A percentile compares a stretch with the other conserved stretches of the same genome.
These are phyloP conservation scores for Acorus gramineus DNA, from an alignment of 106 monocot species.

Conservation along the genomic window DNA sequence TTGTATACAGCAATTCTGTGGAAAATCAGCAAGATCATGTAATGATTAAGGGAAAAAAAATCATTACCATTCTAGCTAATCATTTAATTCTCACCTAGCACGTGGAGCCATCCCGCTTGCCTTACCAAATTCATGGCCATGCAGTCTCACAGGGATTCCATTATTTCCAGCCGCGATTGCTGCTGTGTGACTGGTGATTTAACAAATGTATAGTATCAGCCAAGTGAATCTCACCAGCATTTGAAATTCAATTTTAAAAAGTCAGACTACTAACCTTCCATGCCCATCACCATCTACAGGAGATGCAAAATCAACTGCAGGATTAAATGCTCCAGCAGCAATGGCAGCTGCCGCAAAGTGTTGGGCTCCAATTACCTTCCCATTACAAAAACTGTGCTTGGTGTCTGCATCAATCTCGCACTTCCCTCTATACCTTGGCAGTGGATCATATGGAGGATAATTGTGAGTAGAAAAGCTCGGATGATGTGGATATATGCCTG, in stretches of 20 bases:
- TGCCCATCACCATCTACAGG: slow-evolving; percentile 99
- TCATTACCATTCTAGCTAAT: background rate
- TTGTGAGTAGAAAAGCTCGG: slow-evolving; percentile 76
- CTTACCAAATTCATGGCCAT: slow-evolving; percentile 86
- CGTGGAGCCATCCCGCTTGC: slow-evolving; percentile 99
- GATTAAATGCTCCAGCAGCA: slow-evolving; percentile 89
- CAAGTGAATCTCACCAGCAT: no score
- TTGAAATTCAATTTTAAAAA: no score
- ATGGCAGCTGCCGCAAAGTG: slow-evolving; percentile 96
- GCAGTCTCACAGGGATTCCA: slow-evolving; percentile 83
- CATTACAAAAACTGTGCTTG: slow-evolving; percentile 66
- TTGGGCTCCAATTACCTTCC: slow-evolving; percentile 95
- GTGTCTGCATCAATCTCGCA: slow-evolving; percentile 78
- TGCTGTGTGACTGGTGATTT: slow-evolving; percentile 61
- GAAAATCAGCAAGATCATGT: slow-evolving; percentile 2
- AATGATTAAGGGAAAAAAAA: background rate
- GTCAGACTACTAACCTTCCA: slow-evolving; percentile 53
- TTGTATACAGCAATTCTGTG: slow-evolving; percentile 93
- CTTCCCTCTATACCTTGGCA: slow-evolving; percentile 71
- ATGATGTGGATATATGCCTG: slow-evolving; percentile 82
- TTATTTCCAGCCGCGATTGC: slow-evolving; percentile 97
- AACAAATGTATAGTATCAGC: slow-evolving; percentile 2
- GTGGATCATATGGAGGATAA: slow-evolving; percentile 68
- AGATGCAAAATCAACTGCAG: slow-evolving; percentile 76
- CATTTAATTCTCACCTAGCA: slow-evolving; percentile 55